Percentiles rank a stretch among this genome's conserved stretches.
Evolutionary conservation across 2,329 filamentous ascomycete genomes (phyloP).

Genomic region (Talaromyces sp.): DNA sequence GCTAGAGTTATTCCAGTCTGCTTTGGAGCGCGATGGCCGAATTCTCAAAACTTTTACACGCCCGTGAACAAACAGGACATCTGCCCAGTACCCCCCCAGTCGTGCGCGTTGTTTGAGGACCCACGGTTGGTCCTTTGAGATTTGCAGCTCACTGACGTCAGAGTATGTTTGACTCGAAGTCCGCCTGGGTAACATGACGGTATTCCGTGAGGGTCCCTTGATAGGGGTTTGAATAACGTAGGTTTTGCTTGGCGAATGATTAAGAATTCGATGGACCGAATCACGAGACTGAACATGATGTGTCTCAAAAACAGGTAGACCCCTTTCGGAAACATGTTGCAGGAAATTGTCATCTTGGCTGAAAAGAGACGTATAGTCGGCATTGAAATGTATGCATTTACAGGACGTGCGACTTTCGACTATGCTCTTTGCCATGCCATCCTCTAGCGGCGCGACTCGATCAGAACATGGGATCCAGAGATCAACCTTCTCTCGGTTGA

Average conservation of each 20-base stretch:
- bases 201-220: constrained; percentile 57
- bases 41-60: constrained; percentile 62
- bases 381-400: constrained; percentile 59
- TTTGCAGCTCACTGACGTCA: constrained; percentile 51
- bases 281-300: constrained; percentile 50
- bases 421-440: constrained; percentile 59
- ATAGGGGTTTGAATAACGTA: constrained; percentile 60
- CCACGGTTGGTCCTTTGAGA: constrained; percentile 55
- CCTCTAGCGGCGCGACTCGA: constrained; percentile 61
- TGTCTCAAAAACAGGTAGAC: constrained; percentile 51
- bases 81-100: constrained; percentile 65
- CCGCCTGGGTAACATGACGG: constrained; percentile 54
- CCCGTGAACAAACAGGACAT: constrained; percentile 62
- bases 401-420: constrained; percentile 56
- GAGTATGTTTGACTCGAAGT: constrained; percentile 50
- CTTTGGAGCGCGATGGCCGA: constrained; percentile 57
- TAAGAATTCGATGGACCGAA: constrained; percentile 51
- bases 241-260: constrained; percentile 36
- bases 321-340: constrained; percentile 49
- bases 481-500: constrained; percentile 57
- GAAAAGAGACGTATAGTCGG: constrained; percentile 52
- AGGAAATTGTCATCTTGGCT: constrained; percentile 65
- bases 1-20: constrained; percentile 58
- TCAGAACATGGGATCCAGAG: constrained; percentile 71
- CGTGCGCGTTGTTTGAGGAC: constrained; percentile 66